Base-by-base conservation (phyloP, 768 basidiomycete species). In the Suillus ampliporus region DNA sequence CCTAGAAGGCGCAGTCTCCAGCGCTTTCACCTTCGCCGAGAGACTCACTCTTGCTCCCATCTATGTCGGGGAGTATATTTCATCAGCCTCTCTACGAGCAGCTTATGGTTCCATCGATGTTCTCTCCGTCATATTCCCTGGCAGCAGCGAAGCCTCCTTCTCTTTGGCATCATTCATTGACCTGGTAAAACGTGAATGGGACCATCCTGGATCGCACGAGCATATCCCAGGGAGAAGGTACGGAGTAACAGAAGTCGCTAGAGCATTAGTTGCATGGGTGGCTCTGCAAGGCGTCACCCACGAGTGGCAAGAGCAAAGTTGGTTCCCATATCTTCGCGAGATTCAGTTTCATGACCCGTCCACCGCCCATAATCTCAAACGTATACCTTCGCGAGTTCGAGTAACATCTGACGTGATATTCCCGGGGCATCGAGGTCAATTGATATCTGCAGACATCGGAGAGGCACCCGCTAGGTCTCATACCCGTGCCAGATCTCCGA, bases 401-500 rank as follows among this genome's bases (percentile, higher is more conserved):
- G 88, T 93, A 65, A 91, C 88, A 0, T 87, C 88, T 1, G 90
- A 91, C 69, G 79, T 89, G 51, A 85, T 90, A 53, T 85, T 90
- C 63, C 86, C 90, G 11, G 86, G 84, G 37, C 80, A 79, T 63
- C 70, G 86, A 67, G 90, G 89, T 8, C 91, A 93, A 69, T 85
- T 94, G 53, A 87, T 93, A 63, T 86, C 87, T 23, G 92, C 91
- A 6, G 90, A 92, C 67, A 92, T 94, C 44, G 91, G 90, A n/a
- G 86, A 88, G 67, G 83, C 82, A 23, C 77, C 80, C 26, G 44
- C 72, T 1, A 63, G 14, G 62, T 54, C 66, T 62, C 74, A 76
- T 60, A 68, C 74, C 43, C 76, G 73, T 63, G 74, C 65, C 57
- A 76, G 69, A 64, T 73, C 72, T 56, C 69, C 67, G 47, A 70